Evolutionary conservation across 306 rosid genomes (phyloP).

Genomic region (peach (Prunus persica)): DNA sequence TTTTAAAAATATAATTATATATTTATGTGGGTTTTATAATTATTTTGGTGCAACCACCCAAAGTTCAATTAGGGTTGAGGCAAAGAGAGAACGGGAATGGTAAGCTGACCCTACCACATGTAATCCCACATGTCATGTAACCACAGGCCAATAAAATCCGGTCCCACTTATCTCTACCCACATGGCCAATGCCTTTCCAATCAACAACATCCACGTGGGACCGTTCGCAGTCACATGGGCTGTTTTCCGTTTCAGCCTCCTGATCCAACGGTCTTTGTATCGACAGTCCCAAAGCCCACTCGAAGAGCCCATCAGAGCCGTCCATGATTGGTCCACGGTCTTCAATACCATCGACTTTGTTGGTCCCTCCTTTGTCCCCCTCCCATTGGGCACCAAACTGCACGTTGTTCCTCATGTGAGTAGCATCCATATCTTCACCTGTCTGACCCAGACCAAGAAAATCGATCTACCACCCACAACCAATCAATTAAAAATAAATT

Average conservation of each 20-base stretch:
- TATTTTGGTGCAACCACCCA: neutral
- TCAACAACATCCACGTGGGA: slow-evolving; percentile 44
- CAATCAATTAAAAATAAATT: neutral
- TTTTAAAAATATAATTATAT: too few relatives aligned
- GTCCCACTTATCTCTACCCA: slow-evolving; percentile 32
- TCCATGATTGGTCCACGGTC: slow-evolving; percentile 37
- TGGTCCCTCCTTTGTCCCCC: slow-evolving; percentile 48
- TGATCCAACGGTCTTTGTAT: slow-evolving; percentile 46
- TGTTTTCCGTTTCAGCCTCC: slow-evolving; percentile 14
- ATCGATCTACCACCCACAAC: neutral
- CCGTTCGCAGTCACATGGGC: slow-evolving; percentile 43
- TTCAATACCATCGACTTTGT: slow-evolving; percentile 31
- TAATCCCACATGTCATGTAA: slow-evolving; percentile 25
- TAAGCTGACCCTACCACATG: slow-evolving; percentile 19
- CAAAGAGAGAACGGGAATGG: neutral
- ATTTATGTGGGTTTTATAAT: too few relatives aligned
- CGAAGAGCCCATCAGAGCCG: slow-evolving; percentile 31
- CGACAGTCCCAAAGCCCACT: slow-evolving; percentile 9
- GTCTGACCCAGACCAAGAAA: slow-evolving; percentile 1
- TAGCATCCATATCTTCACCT: slow-evolving; percentile 35
- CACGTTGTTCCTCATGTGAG: slow-evolving; percentile 36
- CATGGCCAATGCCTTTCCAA: slow-evolving; percentile 40
- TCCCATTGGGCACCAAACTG: slow-evolving; percentile 24
- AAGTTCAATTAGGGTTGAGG: neutral
- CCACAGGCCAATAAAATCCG: slow-evolving; percentile 15